Conservation (phyloP, 1,139 yeast species). For the Suhomyces bribrorum region DNA sequence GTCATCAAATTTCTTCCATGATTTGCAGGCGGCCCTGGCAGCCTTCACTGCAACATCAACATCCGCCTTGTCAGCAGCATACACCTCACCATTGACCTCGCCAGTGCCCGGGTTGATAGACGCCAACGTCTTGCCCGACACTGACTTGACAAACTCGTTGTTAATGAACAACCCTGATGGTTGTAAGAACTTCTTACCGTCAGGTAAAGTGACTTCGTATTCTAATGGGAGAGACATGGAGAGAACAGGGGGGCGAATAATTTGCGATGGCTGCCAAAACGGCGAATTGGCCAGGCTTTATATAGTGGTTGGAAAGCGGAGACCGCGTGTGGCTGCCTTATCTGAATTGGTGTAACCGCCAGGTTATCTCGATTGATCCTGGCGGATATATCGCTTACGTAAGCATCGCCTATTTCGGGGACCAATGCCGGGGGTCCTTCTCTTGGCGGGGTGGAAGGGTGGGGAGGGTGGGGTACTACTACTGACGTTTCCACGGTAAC, state of each 20-base stretch:
- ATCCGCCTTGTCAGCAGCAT: slow-evolving; percentile 66
- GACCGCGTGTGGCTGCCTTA: slow-evolving; percentile 1
- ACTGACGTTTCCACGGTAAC: no score
- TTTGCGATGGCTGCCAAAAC: no score
- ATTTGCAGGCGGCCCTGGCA: slow-evolving; percentile 70
- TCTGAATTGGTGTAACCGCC: slow-evolving; percentile 2
- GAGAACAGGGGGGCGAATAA: neutral
- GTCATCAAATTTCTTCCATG: slow-evolving; percentile 49
- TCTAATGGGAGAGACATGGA: slow-evolving; percentile 39
- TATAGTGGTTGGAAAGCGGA: slow-evolving; percentile 2
- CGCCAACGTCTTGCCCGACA: slow-evolving; percentile 60
- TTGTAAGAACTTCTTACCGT: slow-evolving; percentile 54
- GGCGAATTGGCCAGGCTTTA: no score
- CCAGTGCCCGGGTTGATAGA: slow-evolving; percentile 72
- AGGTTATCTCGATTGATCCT: neutral
- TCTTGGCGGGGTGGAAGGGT: no score
- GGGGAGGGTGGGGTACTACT: no score
- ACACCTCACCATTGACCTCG: slow-evolving; percentile 62
- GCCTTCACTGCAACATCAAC: slow-evolving; percentile 76
- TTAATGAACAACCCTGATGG: slow-evolving; percentile 84
- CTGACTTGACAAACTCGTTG: slow-evolving; percentile 70
- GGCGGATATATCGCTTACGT: neutral
- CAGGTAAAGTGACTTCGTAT: slow-evolving; percentile 53
- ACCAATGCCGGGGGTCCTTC: no score
- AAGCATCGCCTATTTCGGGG: no score